Evolutionary conservation across 345 rosid species (phyloP).

Genomic region (Arabis alpina): DNA sequence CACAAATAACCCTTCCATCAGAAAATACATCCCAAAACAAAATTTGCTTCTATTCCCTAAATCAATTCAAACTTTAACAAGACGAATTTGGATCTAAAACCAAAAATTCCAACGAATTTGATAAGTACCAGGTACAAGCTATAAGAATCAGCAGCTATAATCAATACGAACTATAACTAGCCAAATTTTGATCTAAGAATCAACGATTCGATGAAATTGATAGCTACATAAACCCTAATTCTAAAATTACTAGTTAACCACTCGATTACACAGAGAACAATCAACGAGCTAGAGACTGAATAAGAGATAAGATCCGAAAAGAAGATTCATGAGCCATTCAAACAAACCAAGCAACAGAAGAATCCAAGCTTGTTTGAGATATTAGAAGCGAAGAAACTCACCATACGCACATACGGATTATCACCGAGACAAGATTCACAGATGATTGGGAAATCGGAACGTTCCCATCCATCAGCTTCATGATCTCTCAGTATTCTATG

Average conservation of each 20-base stretch:
- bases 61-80: not conserved
- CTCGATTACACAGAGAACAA: slow-evolving; percentile 4
- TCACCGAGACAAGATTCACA: slow-evolving; percentile 98
- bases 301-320: not conserved
- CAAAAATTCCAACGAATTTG: no score
- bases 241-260: not conserved
- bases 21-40: not conserved
- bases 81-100: no score
- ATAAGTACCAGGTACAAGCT: not conserved
- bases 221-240: not conserved
- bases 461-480: slow-evolving; percentile 94
- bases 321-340: not conserved
- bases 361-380: not conserved
- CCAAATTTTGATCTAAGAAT: slow-evolving; percentile 16
- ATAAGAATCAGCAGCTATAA: not conserved
- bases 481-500: slow-evolving; percentile 82
- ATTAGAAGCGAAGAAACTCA: slow-evolving; percentile 30
- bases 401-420: slow-evolving; percentile 95
- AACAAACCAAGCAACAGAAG: not conserved
- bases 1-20: slow-evolving; percentile 13
- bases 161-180: not conserved
- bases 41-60: not conserved
- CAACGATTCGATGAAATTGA: slow-evolving; percentile 1
- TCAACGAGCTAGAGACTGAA: not conserved
- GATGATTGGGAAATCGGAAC: slow-evolving; percentile 87